These are phyloP conservation scores for Axilococcus clingmanii DNA, from an alignment of 139 green algal genomes.

Conservation along the genomic window DNA sequence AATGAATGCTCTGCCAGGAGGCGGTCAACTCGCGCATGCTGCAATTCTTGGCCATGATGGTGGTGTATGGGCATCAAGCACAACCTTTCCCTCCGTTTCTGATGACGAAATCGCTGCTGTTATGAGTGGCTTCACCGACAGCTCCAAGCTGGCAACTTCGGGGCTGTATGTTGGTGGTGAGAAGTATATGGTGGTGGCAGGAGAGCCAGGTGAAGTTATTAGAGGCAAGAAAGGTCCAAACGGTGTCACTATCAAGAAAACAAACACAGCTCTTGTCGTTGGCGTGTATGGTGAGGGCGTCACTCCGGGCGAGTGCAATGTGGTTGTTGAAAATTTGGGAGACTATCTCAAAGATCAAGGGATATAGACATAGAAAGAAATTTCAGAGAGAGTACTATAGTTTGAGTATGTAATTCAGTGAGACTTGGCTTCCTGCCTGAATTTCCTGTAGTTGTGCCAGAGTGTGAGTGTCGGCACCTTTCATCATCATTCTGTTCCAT, in stretches of 20 bases:
- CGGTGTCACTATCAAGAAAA: constrained; percentile 66
- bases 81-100: constrained; percentile 43
- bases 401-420: too few species aligned
- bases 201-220: constrained; percentile 48
- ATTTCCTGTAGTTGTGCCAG: not conserved
- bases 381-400: constrained; percentile 11
- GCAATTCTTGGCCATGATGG: constrained; percentile 67
- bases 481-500: too few species aligned
- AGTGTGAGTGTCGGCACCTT: too few species aligned
- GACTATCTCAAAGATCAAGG: constrained; percentile 58
- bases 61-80: constrained; percentile 53
- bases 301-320: constrained; percentile 44
- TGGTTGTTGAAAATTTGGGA: constrained; percentile 57
- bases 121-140: constrained; percentile 41
- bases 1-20: constrained; percentile 45
- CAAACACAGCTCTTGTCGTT: constrained; percentile 52
- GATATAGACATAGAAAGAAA: constrained; percentile 22
- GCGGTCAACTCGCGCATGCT: constrained; percentile 37
- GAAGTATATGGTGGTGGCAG: constrained; percentile 55
- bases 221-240: constrained; percentile 51
- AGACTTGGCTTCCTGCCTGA: not conserved
- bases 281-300: constrained; percentile 59
- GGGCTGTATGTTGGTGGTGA: constrained; percentile 43
- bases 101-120: constrained; percentile 35
- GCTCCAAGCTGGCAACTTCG: constrained; percentile 23